phyloP scores from a whole-genome alignment of 805 yeast species.

The Zygoascus flipseniorum region DNA sequence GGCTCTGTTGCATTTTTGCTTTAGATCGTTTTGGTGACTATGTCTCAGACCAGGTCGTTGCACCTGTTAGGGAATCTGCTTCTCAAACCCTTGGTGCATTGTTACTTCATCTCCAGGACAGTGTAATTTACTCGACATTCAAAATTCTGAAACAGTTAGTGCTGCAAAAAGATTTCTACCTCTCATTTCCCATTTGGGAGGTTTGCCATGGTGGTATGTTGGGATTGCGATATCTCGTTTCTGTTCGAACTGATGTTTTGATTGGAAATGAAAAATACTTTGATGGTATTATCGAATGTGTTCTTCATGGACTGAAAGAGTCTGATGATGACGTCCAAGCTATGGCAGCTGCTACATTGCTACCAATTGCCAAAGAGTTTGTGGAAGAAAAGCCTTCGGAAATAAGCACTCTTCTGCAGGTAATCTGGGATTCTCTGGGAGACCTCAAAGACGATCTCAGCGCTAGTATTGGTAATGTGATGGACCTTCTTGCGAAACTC shows the following conservation, averaged over 20 bases:
- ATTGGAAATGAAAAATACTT: conserved; percentile 46
- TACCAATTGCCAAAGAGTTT: conserved; percentile 85
- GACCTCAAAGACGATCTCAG: conserved; percentile 85
- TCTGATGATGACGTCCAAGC: conserved; percentile 95
- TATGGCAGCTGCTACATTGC: conserved; percentile 85
- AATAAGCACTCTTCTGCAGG: conserved; percentile 43
- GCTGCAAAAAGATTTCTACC: conserved; percentile 44
- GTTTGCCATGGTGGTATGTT: conserved; percentile 98
- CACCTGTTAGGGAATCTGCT: conserved; percentile 95
- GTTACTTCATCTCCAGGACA: conserved; percentile 60
- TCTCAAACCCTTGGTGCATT: conserved; percentile 92
- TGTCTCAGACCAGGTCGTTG: conserved; percentile 94
- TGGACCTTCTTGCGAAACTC: conserved; percentile 84
- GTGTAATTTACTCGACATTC: conserved; percentile 54
- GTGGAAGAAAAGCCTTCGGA: conserved; percentile 50
- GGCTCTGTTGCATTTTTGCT: conserved; percentile 79
- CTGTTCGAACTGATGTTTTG: conserved; percentile 76
- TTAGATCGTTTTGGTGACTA: conserved; percentile 95
- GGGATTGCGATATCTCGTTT: conserved; percentile 85
- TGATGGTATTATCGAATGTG: conserved; percentile 72
- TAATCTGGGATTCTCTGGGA: conserved; percentile 85
- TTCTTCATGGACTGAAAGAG: conserved; percentile 71
- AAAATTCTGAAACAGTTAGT: conserved; percentile 58
- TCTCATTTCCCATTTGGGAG: conserved; percentile 71
- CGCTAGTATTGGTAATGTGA: conserved; percentile 90